A percentile compares a stretch with the other conserved stretches of the same genome.
phyloP scores from a whole-genome alignment of 2,329 filamentous ascomycete genomes.

The Cyphellophora europaea region DNA sequence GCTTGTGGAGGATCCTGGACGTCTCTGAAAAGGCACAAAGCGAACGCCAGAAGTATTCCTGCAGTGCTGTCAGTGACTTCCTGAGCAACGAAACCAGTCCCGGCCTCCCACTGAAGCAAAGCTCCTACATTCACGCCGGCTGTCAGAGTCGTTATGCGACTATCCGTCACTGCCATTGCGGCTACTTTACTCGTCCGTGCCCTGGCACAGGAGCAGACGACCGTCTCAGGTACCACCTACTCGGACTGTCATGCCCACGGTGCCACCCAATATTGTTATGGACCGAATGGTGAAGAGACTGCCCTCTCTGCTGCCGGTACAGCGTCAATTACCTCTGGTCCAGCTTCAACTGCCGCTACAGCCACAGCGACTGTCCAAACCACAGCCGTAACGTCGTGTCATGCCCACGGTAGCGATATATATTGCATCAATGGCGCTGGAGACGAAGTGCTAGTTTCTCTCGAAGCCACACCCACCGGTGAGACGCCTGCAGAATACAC shows the following conservation, averaged over 20 bases:
- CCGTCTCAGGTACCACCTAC: conserved; percentile 10
- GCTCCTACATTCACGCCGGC: no score
- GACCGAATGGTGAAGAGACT: conserved; percentile 22
- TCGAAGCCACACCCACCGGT: conserved; percentile 44
- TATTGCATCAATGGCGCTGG: conserved; percentile 26
- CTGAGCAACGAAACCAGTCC: no score
- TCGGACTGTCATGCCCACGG: conserved; percentile 25
- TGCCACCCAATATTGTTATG: conserved; percentile 23
- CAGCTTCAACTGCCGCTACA: conserved; percentile 19
- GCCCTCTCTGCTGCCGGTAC: conserved; percentile 16
- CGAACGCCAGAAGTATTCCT: no score
- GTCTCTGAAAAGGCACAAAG: no score
- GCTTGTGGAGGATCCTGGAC: no score
- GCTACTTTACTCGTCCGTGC: no score
- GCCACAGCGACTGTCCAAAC: conserved; percentile 24
- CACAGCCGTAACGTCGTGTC: conserved; percentile 45
- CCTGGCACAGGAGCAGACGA: no score
- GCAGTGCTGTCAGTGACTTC: no score
- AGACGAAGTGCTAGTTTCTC: conserved; percentile 27
- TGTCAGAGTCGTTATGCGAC: no score
- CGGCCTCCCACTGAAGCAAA: no score
- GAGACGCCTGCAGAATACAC: conserved; percentile 53
- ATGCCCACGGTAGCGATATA: conserved; percentile 32
- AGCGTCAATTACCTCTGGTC: conserved; percentile 9
- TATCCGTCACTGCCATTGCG: no score